Evolutionary conservation across 2,329 filamentous ascomycete species (phyloP), one percentile per base, ranked within the genome.

Genomic region (Teratosphaeria nubilosa): DNA sequence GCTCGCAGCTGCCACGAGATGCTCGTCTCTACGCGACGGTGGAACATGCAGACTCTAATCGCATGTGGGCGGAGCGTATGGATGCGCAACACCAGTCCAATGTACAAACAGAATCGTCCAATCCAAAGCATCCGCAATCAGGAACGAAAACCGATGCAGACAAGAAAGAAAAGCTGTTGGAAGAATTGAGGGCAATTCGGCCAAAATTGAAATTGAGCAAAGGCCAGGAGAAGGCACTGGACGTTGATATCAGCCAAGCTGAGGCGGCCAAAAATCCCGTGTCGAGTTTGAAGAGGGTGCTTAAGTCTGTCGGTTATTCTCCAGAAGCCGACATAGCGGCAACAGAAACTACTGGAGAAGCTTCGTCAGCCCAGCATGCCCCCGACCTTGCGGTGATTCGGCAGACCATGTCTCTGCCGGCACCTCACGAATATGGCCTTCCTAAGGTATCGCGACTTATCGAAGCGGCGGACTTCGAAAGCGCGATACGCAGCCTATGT

Each of bases 361-460:
- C 5, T 11, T 10, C 41, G n/a, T 7, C n/a, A n/a, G 41, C 37
- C 16, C 25, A 45, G 24, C 54, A 55, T 16, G 54, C 37, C 10
- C 54, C 22, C 14, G 45, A 52, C 20, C 25, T 56, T 30, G 22
- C 16, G 30, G 34, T 22, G 5, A 53, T 56, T 22, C 55, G 31
- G 45, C 31, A 25, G 13, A 56, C 24, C 30, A 56, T 56, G 45
- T 13, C 55, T 51, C 48, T 56, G 48, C 55, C 55, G n/a, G 27
- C 32, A 24, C 10, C 32, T 25, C 13, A 30, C 16, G 48, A 56
- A 20, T 56, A 56, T 52, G 27, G 25, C 27, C n/a, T 24, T 9
- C n/a, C 41, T 14, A 6, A 52, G 45, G 27, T 24, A 52, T 37
- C 41, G 20, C 41, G 41, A 1, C n/a, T n/a, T 52, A 24, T 52